Base-by-base conservation (phyloP, 2,329 filamentous ascomycete genomes). In the Aphanoascus verrucosus region DNA sequence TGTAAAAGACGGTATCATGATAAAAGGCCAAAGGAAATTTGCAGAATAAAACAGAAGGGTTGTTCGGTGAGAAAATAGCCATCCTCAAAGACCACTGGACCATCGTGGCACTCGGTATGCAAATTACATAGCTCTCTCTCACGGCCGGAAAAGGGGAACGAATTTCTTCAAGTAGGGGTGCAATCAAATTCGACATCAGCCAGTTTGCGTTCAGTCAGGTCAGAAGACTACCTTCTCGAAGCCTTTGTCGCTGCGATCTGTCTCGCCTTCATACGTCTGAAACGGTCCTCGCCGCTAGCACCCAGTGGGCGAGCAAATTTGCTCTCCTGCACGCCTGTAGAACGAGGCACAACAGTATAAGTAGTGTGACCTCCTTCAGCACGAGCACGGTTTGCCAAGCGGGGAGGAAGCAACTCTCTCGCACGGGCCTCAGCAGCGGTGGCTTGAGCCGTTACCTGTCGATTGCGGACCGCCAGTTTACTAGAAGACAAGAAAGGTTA, bases 271-370 rank as follows among this genome's bases (percentile, higher is more conserved):
- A 75, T 74, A 57, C 67, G 69, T 54, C 72, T 68, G 63, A 75
- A 75, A 44, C 69, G 69, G 61, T 74, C 73, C 61, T 75, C 73
- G 57, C 72, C 72, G 54, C 72, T 73, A 46, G 71, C 65, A 48
- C 72, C 73, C 57, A 74, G 52, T 12, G 72, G 72, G 57, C 72
- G 69, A 8, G 72, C 69, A 61, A 71, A 75, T 54, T 69, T 71
- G 60, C 67, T 72, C 55, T 72, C 69, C 47, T 67, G 65, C 12
- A 72, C 64, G 49, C 72, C 65, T 43, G 75, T 80, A 64, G 75
- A 80, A 63, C 76, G 77, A n/a, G 81, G 81, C 46, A 80, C 81
- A 59, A 84, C 75, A 4, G 75, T 80, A 64, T 84, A 84, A 19
- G 76, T 81, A 47, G 77, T 77, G 35, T 79, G 72, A n/a, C 75